phyloP scores from a whole-genome alignment of 169 alveolate genomes.

The Plasmodium gaboni region DNA sequence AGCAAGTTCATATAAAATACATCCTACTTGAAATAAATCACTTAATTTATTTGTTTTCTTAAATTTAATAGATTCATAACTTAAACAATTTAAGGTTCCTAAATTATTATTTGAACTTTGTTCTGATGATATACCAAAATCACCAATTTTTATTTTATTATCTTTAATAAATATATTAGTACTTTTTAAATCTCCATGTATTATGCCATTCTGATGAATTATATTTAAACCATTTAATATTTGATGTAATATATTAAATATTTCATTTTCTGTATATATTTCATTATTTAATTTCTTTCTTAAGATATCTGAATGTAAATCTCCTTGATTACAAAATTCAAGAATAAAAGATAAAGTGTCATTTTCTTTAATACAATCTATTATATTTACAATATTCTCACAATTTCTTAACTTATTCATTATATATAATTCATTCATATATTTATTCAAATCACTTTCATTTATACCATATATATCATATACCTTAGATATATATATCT shows the following conservation, averaged over 20 bases:
- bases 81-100: conserved; percentile 68
- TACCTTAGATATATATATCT: conserved; percentile 59
- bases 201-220: conserved; percentile 88
- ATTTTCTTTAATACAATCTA: conserved; percentile 47
- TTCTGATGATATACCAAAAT: conserved; percentile 88
- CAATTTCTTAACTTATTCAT: conserved; percentile 59
- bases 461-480: conserved; percentile 60
- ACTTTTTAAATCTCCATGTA: conserved; percentile 89
- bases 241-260: conserved; percentile 85
- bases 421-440: conserved; percentile 60
- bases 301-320: conserved; percentile 60
- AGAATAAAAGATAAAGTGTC: conserved; percentile 43
- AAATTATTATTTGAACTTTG: conserved; percentile 57
- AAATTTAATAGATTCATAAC: conserved; percentile 70
- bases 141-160: conserved; percentile 86
- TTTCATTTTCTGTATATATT: conserved; percentile 79
- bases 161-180: conserved; percentile 87
- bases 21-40: conserved; percentile 82
- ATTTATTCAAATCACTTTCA: conserved; percentile 50
- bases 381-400: conserved; percentile 60
- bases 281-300: conserved; percentile 75
- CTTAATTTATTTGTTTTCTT: conserved; percentile 65
- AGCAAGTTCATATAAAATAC: conserved; percentile 79
- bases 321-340: conserved; percentile 71
- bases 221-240: conserved; percentile 87